These are phyloP conservation scores for Abelmoschus esculentus DNA, from an alignment of 345 rosid genomes.

Conservation along the genomic window DNA sequence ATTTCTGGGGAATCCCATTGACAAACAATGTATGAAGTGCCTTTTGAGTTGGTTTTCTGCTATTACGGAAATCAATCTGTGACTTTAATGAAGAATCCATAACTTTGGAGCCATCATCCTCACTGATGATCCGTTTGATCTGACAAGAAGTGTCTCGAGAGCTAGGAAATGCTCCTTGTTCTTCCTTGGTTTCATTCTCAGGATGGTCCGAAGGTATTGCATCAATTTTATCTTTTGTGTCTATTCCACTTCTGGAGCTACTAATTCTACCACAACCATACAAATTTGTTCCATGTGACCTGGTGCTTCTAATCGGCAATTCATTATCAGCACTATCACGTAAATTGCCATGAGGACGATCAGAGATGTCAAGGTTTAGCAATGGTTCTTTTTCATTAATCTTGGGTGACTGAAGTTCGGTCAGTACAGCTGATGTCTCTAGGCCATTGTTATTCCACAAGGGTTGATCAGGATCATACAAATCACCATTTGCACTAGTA, in stretches of 20 bases:
- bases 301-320: conserved; percentile 26
- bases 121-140: conserved; percentile 40
- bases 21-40: conserved; percentile 87
- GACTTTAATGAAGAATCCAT: conserved; percentile 34
- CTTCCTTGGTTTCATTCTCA: conserved; percentile 51
- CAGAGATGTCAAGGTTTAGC: conserved; percentile 38
- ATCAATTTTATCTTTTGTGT: conserved; percentile 49
- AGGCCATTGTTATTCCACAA: conserved; percentile 76
- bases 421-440: conserved; percentile 49
- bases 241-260: conserved; percentile 35
- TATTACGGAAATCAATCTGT: conserved; percentile 31
- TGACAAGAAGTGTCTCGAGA: conserved; percentile 30
- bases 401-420: conserved; percentile 42
- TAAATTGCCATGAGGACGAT: conserved; percentile 28
- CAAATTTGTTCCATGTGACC: conserved; percentile 36
- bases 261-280: conserved; percentile 74
- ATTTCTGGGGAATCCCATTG: conserved; percentile 67
- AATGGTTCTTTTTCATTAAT: conserved; percentile 46
- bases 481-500: conserved; percentile 48
- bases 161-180: conserved; percentile 27
- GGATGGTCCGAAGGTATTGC: conserved; percentile 31
- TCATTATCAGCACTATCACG: conserved; percentile 35
- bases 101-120: conserved; percentile 30
- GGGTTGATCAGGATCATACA: conserved; percentile 98
- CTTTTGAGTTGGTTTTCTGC: conserved; percentile 64